phyloP scores from a whole-genome alignment of 2,329 filamentous ascomycete genomes.

The Phialocephala subalpina region DNA sequence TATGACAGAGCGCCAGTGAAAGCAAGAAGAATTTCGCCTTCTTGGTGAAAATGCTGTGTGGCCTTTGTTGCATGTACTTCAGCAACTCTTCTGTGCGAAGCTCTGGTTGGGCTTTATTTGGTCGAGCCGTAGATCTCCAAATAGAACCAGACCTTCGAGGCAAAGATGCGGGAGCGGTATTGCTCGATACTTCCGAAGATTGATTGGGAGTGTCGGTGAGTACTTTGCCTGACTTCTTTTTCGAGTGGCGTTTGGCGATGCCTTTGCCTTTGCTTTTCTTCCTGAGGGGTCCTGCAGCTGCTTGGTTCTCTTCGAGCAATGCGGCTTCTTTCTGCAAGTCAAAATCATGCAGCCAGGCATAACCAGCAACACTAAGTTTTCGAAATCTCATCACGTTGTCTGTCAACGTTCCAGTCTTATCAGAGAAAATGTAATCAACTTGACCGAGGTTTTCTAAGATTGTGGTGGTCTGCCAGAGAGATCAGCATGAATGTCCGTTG shows the following conservation, averaged over 20 bases:
- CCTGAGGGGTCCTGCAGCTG: constrained; percentile 16
- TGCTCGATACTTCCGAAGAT: background rate
- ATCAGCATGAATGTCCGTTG: constrained; percentile 7
- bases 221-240: constrained; percentile 22
- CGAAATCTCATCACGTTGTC: constrained; percentile 97
- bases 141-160: constrained; percentile 38
- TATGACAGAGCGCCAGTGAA: constrained; percentile 87
- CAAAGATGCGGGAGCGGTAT: constrained; percentile 2
- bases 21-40: constrained; percentile 86
- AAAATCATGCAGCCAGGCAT: constrained; percentile 85
- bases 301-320: constrained; percentile 23
- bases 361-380: constrained; percentile 88
- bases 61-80: constrained; percentile 77
- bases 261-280: constrained; percentile 38
- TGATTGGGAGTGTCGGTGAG: background rate
- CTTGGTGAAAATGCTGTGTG: constrained; percentile 78
- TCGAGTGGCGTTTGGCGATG: constrained; percentile 27
- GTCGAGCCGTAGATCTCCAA: constrained; percentile 43
- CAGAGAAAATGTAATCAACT: constrained; percentile 88
- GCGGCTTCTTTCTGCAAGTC: constrained; percentile 54
- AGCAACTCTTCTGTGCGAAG: constrained; percentile 77
- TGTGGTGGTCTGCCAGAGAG: constrained; percentile 63
- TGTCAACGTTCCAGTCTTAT: constrained; percentile 94
- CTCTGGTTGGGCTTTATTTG: constrained; percentile 57
- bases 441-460: constrained; percentile 95